Evolutionary conservation across 257 asterid species (phyloP), one percentile per base, ranked within the genome.

Genomic region (Solanum lycopersicoides): DNA sequence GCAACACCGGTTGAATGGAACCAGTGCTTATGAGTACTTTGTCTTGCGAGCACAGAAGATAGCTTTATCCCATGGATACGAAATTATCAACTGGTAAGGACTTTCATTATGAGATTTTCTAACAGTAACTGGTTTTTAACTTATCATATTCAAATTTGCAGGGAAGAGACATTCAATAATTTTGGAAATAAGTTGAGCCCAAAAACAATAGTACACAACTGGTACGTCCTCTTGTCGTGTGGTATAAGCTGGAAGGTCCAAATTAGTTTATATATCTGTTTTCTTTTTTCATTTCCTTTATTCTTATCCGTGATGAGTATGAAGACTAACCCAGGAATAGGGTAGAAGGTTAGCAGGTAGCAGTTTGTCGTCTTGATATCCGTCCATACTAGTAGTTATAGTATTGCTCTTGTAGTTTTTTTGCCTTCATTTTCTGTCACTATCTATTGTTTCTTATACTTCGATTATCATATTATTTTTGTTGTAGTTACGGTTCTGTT

Each of bases 111-210:
- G 50, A 82, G 76, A 65, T 30, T 66, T 87, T n/a, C 76, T 83
- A 30, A 39, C 39, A 82, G 50, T 37, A 14, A 47, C 45, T 72
- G 6, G 23, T 21, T 39, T 21, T n/a, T 23, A 30, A 45, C 66
- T 83, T 82, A n/a, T 28, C 28, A 60, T n/a, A 53, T 76, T 60
- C 45, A 73, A 87, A 60, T 73, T 85, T 50, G 65, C 91, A 96
- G 99, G 99, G 99, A 97, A 91, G 99, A 97, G 92, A 97, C 98
- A 1, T 97, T 97, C 92, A 94, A 94, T 91, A 91, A 94, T 92
- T 97, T 97, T 15, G 99, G 99, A 41, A 93, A 88, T 83, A 95
- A 97, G 89, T 88, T 97, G 96, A 93, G 89, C 94, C 96, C 89
- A 20, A 94, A 95, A 92, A 95, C 99, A 3, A 91, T 97, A 56